These are phyloP conservation scores for Chrysosporium queenslandicum DNA, from an alignment of 2,329 filamentous ascomycete species.

Conservation along the genomic window DNA sequence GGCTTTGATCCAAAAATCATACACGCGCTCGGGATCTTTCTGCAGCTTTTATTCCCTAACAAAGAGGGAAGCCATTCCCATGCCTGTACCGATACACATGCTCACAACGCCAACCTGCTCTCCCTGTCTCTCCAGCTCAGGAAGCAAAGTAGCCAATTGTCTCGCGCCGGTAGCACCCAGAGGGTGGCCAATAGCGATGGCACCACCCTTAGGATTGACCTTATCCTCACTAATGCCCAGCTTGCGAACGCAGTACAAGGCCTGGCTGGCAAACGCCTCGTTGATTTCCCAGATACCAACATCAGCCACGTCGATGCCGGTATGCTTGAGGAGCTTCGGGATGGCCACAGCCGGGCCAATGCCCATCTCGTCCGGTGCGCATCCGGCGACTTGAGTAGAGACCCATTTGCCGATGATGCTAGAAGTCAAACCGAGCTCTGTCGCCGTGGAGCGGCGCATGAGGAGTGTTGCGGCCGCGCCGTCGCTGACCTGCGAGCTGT, in stretches of 20 bases:
- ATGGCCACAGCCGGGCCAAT: conserved; percentile 80
- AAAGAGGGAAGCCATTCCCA: conserved; percentile 63
- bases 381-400: conserved; percentile 63
- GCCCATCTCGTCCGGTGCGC: conserved; percentile 86
- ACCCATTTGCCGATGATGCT: conserved; percentile 77
- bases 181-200: conserved; percentile 88
- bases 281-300: conserved; percentile 89
- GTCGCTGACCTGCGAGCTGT: conserved; percentile 75
- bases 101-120: conserved; percentile 74
- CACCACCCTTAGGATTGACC: conserved; percentile 87
- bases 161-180: conserved; percentile 79
- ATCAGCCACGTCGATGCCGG: conserved; percentile 57
- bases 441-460: conserved; percentile 73
- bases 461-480: conserved; percentile 75
- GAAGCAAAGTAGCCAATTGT: conserved; percentile 65
- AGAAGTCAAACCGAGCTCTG: conserved; percentile 56
- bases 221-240: conserved; percentile 50
- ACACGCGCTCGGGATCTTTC: too few species aligned
- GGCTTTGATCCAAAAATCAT: not conserved
- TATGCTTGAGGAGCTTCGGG: conserved; percentile 62
- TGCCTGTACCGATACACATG: conserved; percentile 82
- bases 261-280: conserved; percentile 61
- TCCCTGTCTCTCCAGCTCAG: conserved; percentile 55
- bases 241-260: conserved; percentile 60
- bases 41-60: conserved; percentile 55